These are phyloP conservation scores for Aspergillus cavernicola DNA, from an alignment of 495 filamentous ascomycete genomes.

Conservation along the genomic window DNA sequence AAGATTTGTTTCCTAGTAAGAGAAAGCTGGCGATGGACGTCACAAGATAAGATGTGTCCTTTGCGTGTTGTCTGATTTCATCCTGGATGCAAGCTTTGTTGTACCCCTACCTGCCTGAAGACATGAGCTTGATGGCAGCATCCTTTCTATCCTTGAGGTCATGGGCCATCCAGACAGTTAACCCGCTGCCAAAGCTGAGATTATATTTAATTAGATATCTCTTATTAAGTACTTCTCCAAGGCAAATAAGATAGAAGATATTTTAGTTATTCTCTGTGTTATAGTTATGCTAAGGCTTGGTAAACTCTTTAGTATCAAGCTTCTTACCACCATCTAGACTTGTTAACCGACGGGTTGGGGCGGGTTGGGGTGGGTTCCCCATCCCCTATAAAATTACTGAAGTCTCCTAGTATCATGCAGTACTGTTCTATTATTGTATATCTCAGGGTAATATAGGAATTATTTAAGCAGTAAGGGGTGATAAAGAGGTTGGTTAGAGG, in stretches of 20 bases:
- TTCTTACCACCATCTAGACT: too few species aligned
- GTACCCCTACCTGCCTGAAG: constrained; percentile 13
- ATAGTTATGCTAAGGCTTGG: constrained; percentile 7
- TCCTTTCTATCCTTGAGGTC: constrained; percentile 27
- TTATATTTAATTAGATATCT: constrained; percentile 83
- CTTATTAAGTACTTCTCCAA: constrained; percentile 48
- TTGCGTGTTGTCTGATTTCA: constrained; percentile 23
- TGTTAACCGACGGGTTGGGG: too few species aligned
- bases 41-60: constrained; percentile 25
- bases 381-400: constrained; percentile 9
- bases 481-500: too few species aligned
- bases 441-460: too few species aligned
- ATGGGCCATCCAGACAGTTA: constrained; percentile 70
- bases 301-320: constrained; percentile 8
- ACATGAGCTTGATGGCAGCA: constrained; percentile 27
- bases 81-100: constrained; percentile 23
- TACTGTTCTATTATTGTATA: too few species aligned
- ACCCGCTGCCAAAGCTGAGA: constrained; percentile 82
- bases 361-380: too few species aligned
- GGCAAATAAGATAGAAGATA: constrained; percentile 17
- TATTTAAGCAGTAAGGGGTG: too few species aligned
- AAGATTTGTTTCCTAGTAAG: constrained; percentile 7
- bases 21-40: constrained; percentile 20
- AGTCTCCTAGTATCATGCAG: constrained; percentile 7
- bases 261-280: constrained; percentile 3